Conservation (phyloP, 768 basidiomycete species). For the Termitomyces sp. region DNA sequence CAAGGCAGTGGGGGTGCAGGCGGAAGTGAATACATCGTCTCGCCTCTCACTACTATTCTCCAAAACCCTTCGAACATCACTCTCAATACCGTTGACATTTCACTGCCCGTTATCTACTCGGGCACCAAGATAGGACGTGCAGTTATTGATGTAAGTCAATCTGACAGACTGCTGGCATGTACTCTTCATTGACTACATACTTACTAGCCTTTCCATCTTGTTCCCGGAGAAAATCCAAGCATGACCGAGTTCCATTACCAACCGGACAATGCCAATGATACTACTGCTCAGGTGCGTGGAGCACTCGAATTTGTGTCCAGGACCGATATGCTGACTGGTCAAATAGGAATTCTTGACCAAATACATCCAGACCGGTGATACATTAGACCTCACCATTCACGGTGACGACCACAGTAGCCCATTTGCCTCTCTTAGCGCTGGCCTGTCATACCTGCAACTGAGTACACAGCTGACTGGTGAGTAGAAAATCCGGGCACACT, state of each 20-base stretch:
- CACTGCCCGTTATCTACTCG: slow-evolving; percentile 56
- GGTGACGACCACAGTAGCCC: slow-evolving; percentile 61
- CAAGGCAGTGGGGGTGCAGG: slow-evolving; percentile 61
- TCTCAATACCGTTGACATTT: slow-evolving; percentile 51
- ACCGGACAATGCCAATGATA: slow-evolving; percentile 63
- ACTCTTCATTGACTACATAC: not conserved
- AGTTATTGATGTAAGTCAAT: slow-evolving; percentile 45
- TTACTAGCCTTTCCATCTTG: slow-evolving; percentile 47
- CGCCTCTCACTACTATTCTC: slow-evolving; percentile 54
- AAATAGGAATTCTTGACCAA: slow-evolving; percentile 49
- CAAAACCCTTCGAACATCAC: slow-evolving; percentile 69
- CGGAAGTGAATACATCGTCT: slow-evolving; percentile 54
- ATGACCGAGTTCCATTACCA: slow-evolving; percentile 65
- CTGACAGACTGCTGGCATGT: not conserved
- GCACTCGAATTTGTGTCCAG: not conserved
- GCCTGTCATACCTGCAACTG: slow-evolving; percentile 50
- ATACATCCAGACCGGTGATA: slow-evolving; percentile 52
- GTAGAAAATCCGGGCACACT: not conserved
- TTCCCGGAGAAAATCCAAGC: slow-evolving; percentile 52
- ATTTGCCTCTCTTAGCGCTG: slow-evolving; percentile 54
- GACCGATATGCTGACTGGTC: not conserved
- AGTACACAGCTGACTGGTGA: slow-evolving; percentile 46
- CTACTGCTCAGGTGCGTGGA: slow-evolving; percentile 45
- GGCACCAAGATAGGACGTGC: slow-evolving; percentile 56
- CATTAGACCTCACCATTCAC: slow-evolving; percentile 48